Evolutionary conservation across 208 protist genomes (phyloP), one percentile per base, ranked within the genome.

Genomic region (Wallacemonas sp.): DNA sequence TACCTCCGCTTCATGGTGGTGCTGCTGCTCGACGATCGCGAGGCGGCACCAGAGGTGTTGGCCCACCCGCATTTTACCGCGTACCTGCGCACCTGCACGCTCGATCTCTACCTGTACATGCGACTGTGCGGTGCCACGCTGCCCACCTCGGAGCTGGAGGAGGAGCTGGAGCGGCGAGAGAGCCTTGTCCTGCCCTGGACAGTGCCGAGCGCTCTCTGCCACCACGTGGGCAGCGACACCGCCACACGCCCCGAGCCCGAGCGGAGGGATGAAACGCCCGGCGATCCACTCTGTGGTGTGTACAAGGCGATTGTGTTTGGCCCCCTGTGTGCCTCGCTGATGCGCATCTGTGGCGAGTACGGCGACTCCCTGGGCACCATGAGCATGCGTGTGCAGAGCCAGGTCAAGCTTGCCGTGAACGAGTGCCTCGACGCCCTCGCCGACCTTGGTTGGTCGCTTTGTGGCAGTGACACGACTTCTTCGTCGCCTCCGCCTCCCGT

Each of bases 11-110:
- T 89, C 31, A 44, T 84, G 57, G 46, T 67, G 46, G 65, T 66
- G 61, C 74, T 86, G 4, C 42, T 86, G 32, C 63, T 86, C n/a
- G 73, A 81, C 23, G 83, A 89, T 45, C 7, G 14, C 10, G 23
- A 8, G 14, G 69, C 68, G 12, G 28, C 76, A 16, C 33, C 70
- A 4, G 69, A 67, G 4, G 39, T 89, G 42, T 68, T 78, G 10
- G 67, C 62, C 14, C 78, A 84, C 61, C 67, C 67, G 23, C 38
- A 61, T 48, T 86, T 86, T 26, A 36, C 64, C 0, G 65, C 71
- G 48, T 79, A 79, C 33, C 20, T 86, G 36, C 69, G 55, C 12
- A 42, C 72, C 42, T 85, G 79, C 66, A 67, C 55, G 57, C 64
- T 81, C 50, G 79, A 81, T 29, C 48, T 63, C 25, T 57, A 44